Percentiles rank a stretch among this genome's conserved stretches.
These are phyloP conservation scores for Begonia peltatifolia DNA, from an alignment of 306 rosid species.

Conservation along the genomic window DNA sequence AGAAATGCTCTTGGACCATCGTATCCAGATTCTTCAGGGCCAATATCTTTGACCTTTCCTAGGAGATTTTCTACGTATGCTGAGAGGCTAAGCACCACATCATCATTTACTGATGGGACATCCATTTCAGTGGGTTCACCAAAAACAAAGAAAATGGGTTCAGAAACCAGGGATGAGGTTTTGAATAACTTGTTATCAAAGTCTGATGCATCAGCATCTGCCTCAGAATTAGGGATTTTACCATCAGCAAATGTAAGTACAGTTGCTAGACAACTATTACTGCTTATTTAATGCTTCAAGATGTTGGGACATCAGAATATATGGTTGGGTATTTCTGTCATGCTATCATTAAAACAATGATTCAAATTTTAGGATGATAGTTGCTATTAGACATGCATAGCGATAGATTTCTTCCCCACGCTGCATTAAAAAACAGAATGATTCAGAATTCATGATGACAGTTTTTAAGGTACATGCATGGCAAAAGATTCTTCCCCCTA, in stretches of 20 bases:
- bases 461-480: too few relatives aligned
- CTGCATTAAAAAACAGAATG: too few relatives aligned
- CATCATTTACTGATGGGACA: slow-evolving; percentile 51
- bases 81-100: slow-evolving; percentile 77
- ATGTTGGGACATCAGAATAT: too few relatives aligned
- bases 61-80: slow-evolving; percentile 82
- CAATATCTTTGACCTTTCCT: slow-evolving; percentile 32
- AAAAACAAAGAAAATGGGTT: slow-evolving; percentile 83
- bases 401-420: too few relatives aligned
- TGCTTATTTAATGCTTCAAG: too few relatives aligned
- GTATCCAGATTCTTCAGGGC: slow-evolving; percentile 38
- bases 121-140: slow-evolving; percentile 64
- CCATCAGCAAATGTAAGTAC: slow-evolving; percentile 47
- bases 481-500: background rate
- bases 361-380: background rate
- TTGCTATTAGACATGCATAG: too few relatives aligned
- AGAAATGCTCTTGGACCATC: slow-evolving; percentile 51
- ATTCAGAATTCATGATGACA: too few relatives aligned
- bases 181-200: slow-evolving; percentile 47
- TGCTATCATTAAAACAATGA: too few relatives aligned
- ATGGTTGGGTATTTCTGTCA: too few relatives aligned
- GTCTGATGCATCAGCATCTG: slow-evolving; percentile 36
- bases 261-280: too few relatives aligned
- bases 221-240: slow-evolving; percentile 36
- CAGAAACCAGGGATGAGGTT: slow-evolving; percentile 78